These are phyloP conservation scores for Rhipidocladum racemiflorum DNA, from an alignment of 176 grass and related monocot genomes.

Conservation along the genomic window DNA sequence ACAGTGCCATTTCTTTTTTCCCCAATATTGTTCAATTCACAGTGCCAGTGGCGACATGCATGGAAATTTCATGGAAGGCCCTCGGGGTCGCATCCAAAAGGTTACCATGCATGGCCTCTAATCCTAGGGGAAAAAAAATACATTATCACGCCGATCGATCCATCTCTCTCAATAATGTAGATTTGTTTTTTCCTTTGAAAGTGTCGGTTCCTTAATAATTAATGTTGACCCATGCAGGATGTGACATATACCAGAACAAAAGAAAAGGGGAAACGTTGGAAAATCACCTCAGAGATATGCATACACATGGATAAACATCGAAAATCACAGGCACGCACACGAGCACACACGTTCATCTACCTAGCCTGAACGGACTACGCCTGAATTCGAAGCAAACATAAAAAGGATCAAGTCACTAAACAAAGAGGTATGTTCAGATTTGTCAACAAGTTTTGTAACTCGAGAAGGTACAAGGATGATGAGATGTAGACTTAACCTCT, in stretches of 20 bases:
- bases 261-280: not conserved
- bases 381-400: not conserved
- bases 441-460: not conserved
- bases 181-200: not conserved
- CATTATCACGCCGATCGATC: constrained; percentile 21
- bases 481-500: too few relatives aligned
- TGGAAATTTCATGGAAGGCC: not conserved
- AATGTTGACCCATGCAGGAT: constrained; percentile 15
- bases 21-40: too few relatives aligned
- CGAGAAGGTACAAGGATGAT: not conserved
- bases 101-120: not conserved
- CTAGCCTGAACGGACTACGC: not conserved
- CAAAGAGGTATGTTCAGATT: not conserved
- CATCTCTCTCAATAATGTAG: not conserved
- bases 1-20: too few relatives aligned
- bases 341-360: too few relatives aligned
- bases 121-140: constrained; percentile 18
- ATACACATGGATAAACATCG: too few relatives aligned
- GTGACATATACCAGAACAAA: constrained; percentile 5
- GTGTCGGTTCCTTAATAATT: constrained; percentile 4
- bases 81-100: not conserved
- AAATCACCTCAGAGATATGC: not conserved
- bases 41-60: not conserved
- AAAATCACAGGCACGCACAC: too few relatives aligned
- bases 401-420: not conserved